A percentile compares a stretch with the other conserved stretches of the same genome.
phyloP scores from a whole-genome alignment of 768 basidiomycete species.

The Naganishia vaughanmartiniae region DNA sequence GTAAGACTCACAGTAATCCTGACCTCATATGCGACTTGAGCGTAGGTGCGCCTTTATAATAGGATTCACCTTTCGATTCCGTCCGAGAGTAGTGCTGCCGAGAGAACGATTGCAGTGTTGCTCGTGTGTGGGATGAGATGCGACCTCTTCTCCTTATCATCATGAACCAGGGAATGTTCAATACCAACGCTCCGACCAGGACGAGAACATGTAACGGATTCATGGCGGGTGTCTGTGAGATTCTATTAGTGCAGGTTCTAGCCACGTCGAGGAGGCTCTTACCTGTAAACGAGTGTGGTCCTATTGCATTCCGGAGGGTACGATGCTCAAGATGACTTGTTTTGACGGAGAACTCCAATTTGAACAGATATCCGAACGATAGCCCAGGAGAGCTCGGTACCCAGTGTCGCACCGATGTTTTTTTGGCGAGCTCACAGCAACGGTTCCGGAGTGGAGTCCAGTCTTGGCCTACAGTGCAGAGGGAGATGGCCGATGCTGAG shows the following conservation, averaged over 20 bases:
- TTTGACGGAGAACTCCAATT: no score
- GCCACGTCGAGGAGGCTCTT: neutral
- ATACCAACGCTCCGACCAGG: slow-evolving; percentile 1
- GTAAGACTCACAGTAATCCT: neutral
- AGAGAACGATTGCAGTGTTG: neutral
- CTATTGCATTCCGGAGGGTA: no score
- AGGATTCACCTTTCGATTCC: neutral
- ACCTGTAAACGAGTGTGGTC: no score
- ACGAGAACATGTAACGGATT: slow-evolving; percentile 3
- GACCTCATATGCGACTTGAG: slow-evolving; percentile 14
- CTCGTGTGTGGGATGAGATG: neutral
- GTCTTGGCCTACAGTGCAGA: no score
- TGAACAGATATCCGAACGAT: no score
- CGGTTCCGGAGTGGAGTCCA: no score
- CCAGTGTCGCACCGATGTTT: no score
- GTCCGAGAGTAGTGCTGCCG: neutral
- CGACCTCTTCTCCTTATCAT: slow-evolving; percentile 20
- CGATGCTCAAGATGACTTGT: no score
- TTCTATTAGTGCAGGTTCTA: neutral
- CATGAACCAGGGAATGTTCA: slow-evolving; percentile 18
- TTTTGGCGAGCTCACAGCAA: no score
- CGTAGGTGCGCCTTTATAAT: neutral
- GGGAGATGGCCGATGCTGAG: no score
- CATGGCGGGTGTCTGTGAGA: slow-evolving; percentile 5
- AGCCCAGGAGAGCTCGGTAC: no score